Base-by-base conservation (phyloP, 768 basidiomycete species). In the Tylopilus intermedius region DNA sequence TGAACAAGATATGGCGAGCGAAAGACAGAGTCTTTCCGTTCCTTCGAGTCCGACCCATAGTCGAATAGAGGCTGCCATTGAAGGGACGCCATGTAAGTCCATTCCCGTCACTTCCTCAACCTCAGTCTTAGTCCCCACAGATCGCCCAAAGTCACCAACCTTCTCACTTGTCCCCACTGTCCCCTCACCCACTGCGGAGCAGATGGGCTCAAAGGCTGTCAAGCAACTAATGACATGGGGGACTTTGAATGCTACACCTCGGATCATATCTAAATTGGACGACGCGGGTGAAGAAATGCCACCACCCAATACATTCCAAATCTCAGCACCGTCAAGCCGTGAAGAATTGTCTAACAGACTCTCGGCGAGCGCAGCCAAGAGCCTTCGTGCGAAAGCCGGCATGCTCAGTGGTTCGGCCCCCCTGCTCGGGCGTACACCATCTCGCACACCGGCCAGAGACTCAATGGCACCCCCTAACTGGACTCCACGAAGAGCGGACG, bases 151-250 rank as follows among this genome's bases (percentile, higher is more conserved):
- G 58, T 81, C 82, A 9, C 79, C 85, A 5, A 74, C 73, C 11
- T 92, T 90, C 66, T 76, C 86, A 3, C 83, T 96, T 18, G 85
- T 99, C 21, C 85, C 92, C 13, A 81, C 82, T 50, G 70, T 95
- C 9, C 95, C 96, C 3, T 91, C 94, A 0, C 94, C 94, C 2
- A 89, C 88, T 7, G 85, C 93, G 0, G 79, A 83, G 5, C 77
- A 90, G 62, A 79, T 97, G 43, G 90, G 90, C 0, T 82, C 93
- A 2, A 73, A 77, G 5, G 88, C 90, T 1, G 78, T 98, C 47
- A 92, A 93, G 62, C 86, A 97, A 59, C 80, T 99, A 14, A 93
- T 98, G 88, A 99, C 96, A 11, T 94, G 92, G 93, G 96, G 96
- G 2, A 94, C 92, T 11, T 76, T 98, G 22, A 83, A 86, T 58